Base-by-base conservation (phyloP, 192 early-diverging fungal species). In the Coemansia sp. region DNA sequence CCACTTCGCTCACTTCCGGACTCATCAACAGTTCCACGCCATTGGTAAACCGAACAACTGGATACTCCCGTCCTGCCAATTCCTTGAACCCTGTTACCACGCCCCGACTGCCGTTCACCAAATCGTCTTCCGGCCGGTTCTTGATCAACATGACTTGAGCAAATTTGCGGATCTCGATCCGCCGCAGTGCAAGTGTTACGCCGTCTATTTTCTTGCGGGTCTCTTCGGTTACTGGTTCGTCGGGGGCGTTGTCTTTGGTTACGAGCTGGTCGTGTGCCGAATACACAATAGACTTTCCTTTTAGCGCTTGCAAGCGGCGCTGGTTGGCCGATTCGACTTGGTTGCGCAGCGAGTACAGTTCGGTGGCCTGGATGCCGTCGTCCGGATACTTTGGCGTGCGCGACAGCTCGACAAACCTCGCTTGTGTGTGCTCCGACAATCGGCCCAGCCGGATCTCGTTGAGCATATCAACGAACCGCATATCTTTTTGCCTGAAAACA, bases 61-160 rank as follows among this genome's bases (percentile, higher is more conserved):
- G 82, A 32, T 76, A 76, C n/a, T 79, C 64, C 1, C 71, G 58
- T n/a, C 56, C 67, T 0, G 57, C 79, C 17, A 82, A 9, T 17
- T 47, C 35, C 17, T 53, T 56, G 60, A 84, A 87, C 5, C 69
- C 58, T 1, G 55, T 63, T 2, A 87, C 49, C 6, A 92, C 79
- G 15, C 93, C 93, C 39, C 88, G 81, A n/a, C 86, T 88, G 57
- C 93, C 93, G 66, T 94, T 94, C 22, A 94, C 92, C 7, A 94
- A 68, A 0, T 70, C 75, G 15, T 66, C 55, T 4, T 84, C 84
- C 23, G 83, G 79, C 79, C 88, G 70, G 61, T 92, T 92, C 64
- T 91, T 93, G 32, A 90, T 76, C 52, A 97, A 74, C 90, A 94
- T 94, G 1, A 97, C 95, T 66, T 95, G 95, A 2, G 93, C 90